Evolutionary conservation across 371 early-diverging fungal genomes (phyloP), one percentile per base, ranked within the genome.

Genomic region (Mortierella sp.): DNA sequence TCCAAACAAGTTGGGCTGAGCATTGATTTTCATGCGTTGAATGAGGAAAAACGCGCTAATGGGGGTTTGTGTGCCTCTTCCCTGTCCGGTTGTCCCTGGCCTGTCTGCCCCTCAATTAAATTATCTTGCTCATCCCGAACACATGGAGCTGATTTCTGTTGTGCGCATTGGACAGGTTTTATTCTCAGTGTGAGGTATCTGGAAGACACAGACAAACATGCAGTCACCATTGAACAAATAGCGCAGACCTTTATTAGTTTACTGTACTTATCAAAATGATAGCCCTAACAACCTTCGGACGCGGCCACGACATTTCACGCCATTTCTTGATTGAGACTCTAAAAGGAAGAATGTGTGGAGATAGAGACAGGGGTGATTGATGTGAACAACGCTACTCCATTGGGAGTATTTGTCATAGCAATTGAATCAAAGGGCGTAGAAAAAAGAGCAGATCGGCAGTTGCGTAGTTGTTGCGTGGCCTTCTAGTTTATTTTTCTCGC

Each of bases 281-380:
- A 46, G 3, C 48, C 12, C 11, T 46, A 14, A 46, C 41, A 41
- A 41, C 41, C 41, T 6, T 41, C 41, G 41, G 41, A 41, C 56
- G 27, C 58, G 43, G 41, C 35, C 27, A 74, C 74, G 74, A 55
- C 74, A 74, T 55, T 54, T 74, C 58, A 43, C 74, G 55, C 55
- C 74, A 74, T 74, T 35, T 41, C 44, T 41, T 55, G 24, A 38
- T 21, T 65, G 38, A 6, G 38, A 16, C 35, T 38, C 1, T 32
- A 12, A 32, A 65, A 38, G 65, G 24, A 65, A 21, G 51, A 51
- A 51, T 51, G 51, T 51, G 21, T 21, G 51, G 51, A 21, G 51
- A 51, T 16, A 51, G 51, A 51, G 18, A 6, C 16, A 5, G 51
- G 4, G 51, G 51, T 41, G 41, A 21, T 51, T 51, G 51, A 21